These are phyloP conservation scores for Ophiostoma himal-ulmi DNA, from an alignment of 2,329 filamentous ascomycete species.

Conservation along the genomic window DNA sequence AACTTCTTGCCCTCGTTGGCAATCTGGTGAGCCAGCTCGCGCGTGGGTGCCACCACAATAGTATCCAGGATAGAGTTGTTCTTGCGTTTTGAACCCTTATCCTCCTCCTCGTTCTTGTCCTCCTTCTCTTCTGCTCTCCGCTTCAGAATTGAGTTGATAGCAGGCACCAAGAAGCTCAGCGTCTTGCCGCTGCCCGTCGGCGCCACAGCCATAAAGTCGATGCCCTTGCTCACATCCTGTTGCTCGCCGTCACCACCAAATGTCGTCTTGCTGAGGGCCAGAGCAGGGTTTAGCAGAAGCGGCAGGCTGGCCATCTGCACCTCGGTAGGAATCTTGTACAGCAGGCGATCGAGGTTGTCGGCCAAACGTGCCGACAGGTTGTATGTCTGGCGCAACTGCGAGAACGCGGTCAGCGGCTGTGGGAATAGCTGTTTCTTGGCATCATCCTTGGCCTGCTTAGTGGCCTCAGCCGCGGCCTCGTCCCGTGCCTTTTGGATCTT, in stretches of 20 bases:
- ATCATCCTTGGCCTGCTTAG: conserved; percentile 42
- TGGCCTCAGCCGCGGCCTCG: conserved; percentile 38
- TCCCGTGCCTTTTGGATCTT: conserved; percentile 41
- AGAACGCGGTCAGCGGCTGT: conserved; percentile 72
- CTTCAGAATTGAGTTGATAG: conserved; percentile 68
- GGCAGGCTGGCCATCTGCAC: conserved; percentile 86
- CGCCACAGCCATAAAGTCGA: conserved; percentile 82
- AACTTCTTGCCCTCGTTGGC: conserved; percentile 83
- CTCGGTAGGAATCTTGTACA: conserved; percentile 83
- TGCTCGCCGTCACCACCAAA: conserved; percentile 15
- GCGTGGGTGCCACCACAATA: conserved; percentile 70
- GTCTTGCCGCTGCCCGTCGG: conserved; percentile 97
- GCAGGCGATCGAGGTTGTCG: conserved; percentile 76
- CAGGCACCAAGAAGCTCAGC: conserved; percentile 81
- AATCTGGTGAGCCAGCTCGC: conserved; percentile 73
- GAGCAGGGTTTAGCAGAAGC: conserved; percentile 58
- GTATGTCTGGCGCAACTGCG: conserved; percentile 64
- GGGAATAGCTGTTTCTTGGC: conserved; percentile 62
- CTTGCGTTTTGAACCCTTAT: conserved; percentile 27
- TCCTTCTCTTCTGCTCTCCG: conserved; percentile 45
- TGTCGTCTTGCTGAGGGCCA: conserved; percentile 40
- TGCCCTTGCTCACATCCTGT: conserved; percentile 34
- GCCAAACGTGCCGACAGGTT: conserved; percentile 67
- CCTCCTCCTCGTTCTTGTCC: conserved; percentile 34
- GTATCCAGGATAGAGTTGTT: conserved; percentile 54